Percentiles rank a stretch among this genome's conserved stretches.
These are phyloP conservation scores for Brassica rapa DNA, from an alignment of 345 rosid genomes.

Conservation along the genomic window DNA sequence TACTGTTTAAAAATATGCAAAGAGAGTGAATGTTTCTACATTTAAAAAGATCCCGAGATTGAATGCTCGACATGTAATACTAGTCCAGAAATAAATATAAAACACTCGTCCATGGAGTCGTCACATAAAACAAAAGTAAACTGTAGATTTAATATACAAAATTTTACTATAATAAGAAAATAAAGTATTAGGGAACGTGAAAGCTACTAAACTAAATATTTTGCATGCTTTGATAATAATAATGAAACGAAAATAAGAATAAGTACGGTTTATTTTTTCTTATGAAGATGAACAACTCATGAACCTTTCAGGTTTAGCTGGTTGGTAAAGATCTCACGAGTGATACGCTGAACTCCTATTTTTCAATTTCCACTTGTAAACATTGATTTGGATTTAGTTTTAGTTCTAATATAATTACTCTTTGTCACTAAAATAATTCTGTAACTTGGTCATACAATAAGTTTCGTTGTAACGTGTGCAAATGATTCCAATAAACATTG, in stretches of 20 bases:
- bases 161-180: not conserved
- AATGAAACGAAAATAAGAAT: not conserved
- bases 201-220: not conserved
- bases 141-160: not conserved
- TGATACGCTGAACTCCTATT: not conserved
- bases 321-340: conserved; percentile 11
- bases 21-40: not conserved
- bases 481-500: not conserved
- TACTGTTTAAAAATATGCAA: not conserved
- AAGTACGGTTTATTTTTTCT: not conserved
- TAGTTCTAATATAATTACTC: not conserved
- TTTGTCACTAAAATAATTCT: not conserved
- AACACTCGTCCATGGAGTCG: not conserved
- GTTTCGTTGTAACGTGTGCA: not conserved
- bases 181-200: not conserved
- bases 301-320: not conserved
- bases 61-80: not conserved
- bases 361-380: not conserved
- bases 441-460: not conserved
- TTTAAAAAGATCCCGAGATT: not conserved
- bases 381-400: not conserved
- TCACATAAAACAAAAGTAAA: not conserved
- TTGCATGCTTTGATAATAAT: not conserved
- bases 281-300: not conserved
- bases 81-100: not conserved